phyloP scores from a whole-genome alignment of 305 asterid species.

The Nicotiana rustica region DNA sequence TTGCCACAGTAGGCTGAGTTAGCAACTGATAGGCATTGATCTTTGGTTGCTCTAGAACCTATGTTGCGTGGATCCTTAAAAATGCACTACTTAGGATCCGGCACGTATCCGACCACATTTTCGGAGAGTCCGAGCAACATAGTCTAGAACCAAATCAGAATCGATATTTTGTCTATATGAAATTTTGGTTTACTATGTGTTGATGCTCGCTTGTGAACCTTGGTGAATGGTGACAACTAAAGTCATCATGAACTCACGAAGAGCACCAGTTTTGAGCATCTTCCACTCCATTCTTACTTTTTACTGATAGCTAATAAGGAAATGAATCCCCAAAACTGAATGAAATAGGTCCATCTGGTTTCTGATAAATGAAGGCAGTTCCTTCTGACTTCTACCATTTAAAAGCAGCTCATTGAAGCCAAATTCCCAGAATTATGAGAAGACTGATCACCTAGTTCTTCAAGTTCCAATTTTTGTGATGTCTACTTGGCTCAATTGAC shows the following conservation, averaged over 20 bases:
- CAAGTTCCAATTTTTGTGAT: not conserved
- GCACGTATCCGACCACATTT: too few species aligned
- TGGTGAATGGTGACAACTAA: not conserved
- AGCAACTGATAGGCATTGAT: not conserved
- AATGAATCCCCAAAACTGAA: not conserved
- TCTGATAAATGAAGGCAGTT: not conserved
- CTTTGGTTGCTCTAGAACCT: not conserved
- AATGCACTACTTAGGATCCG: too few species aligned
- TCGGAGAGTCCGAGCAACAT: too few species aligned
- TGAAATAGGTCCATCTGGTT: not conserved
- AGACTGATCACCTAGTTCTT: not conserved
- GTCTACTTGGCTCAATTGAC: conserved; percentile 11
- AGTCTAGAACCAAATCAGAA: not conserved
- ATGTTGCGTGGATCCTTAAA: too few species aligned
- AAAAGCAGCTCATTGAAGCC: not conserved
- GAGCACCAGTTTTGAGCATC: not conserved
- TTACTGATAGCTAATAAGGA: not conserved
- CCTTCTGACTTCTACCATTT: not conserved
- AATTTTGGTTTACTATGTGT: not conserved
- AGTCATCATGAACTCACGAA: not conserved
- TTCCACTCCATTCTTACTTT: not conserved
- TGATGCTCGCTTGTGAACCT: not conserved
- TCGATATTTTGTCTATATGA: not conserved
- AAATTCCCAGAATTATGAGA: not conserved
- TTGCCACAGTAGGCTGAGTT: not conserved